These are phyloP conservation scores for Fusarium penzigii DNA, from an alignment of 2,329 filamentous ascomycete genomes.

Conservation along the genomic window DNA sequence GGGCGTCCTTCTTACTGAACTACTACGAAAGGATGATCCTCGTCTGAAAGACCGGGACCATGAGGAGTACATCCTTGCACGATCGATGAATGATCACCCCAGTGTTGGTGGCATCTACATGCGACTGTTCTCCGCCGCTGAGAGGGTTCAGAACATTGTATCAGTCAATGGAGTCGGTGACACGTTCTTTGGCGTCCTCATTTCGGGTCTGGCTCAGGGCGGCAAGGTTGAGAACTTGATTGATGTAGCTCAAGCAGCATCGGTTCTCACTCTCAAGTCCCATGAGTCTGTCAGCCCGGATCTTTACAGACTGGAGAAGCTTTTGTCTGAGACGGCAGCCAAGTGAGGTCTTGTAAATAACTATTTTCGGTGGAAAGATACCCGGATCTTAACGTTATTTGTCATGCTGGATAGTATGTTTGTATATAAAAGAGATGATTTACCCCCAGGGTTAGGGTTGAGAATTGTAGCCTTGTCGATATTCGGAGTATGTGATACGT, in stretches of 20 bases:
- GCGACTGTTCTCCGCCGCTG: constrained; percentile 66
- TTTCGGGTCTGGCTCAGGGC: constrained; percentile 72
- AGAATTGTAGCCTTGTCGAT: constrained; percentile 13
- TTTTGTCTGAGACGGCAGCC: constrained; percentile 34
- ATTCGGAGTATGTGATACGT: constrained; percentile 3
- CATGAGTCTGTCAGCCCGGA: constrained; percentile 68
- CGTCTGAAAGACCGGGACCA: constrained; percentile 63
- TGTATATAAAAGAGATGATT: not conserved
- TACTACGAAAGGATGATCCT: constrained; percentile 68
- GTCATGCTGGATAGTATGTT: not conserved
- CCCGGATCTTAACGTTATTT: not conserved
- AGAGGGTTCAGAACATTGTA: constrained; percentile 69
- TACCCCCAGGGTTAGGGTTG: constrained; percentile 14
- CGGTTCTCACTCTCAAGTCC: constrained; percentile 76
- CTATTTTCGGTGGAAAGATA: not conserved
- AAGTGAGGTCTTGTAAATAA: constrained; percentile 1
- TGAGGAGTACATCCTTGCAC: constrained; percentile 70
- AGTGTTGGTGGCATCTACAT: constrained; percentile 80
- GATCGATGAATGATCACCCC: constrained; percentile 54
- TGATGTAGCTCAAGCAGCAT: constrained; percentile 79
- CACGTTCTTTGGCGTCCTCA: constrained; percentile 82
- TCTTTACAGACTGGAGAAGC: constrained; percentile 47
- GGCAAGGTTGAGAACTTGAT: constrained; percentile 63
- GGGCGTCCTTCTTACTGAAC: constrained; percentile 73
- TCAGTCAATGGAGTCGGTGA: constrained; percentile 96